Evolutionary conservation across 768 basidiomycete genomes (phyloP).

Genomic region (Amanita jacksonii): DNA sequence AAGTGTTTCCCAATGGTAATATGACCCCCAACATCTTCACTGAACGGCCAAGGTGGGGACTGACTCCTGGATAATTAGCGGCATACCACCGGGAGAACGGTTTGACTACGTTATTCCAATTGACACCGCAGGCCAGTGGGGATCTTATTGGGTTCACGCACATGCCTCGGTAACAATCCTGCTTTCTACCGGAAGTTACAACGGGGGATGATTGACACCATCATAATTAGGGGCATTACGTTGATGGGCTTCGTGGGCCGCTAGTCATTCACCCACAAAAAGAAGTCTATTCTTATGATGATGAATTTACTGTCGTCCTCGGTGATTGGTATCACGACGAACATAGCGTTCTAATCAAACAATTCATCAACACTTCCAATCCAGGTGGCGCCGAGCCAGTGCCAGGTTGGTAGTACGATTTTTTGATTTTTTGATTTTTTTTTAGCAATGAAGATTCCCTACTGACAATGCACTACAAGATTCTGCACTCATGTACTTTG

Average conservation of each 20-base stretch:
- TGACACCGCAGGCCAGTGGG: conserved; percentile 59
- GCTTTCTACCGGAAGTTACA: too few species aligned
- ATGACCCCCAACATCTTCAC: not conserved
- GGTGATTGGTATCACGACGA: conserved; percentile 91
- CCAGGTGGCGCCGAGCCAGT: conserved; percentile 85
- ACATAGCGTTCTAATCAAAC: conserved; percentile 48
- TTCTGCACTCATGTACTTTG: conserved; percentile 75
- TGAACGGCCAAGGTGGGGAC: too few species aligned
- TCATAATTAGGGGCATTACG: conserved; percentile 65
- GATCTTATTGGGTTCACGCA: conserved; percentile 76
- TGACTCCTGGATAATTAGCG: conserved; percentile 30
- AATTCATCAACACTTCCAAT: conserved; percentile 64
- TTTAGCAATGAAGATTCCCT: too few species aligned
- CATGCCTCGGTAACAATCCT: conserved; percentile 55
- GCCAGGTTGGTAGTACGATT: conserved; percentile 42
- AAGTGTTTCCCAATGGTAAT: conserved; percentile 76
- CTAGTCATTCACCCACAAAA: conserved; percentile 62
- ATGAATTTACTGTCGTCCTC: conserved; percentile 79
- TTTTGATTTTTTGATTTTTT: not conserved
- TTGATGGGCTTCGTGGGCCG: conserved; percentile 85
- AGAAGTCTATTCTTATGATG: conserved; percentile 73
- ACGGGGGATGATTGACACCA: too few species aligned
- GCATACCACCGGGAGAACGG: conserved; percentile 63
- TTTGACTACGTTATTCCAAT: conserved; percentile 72
- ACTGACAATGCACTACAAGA: conserved; percentile 45